Conservation (phyloP, 1,284 basidiomycete species). For the Boletellus sp. region DNA sequence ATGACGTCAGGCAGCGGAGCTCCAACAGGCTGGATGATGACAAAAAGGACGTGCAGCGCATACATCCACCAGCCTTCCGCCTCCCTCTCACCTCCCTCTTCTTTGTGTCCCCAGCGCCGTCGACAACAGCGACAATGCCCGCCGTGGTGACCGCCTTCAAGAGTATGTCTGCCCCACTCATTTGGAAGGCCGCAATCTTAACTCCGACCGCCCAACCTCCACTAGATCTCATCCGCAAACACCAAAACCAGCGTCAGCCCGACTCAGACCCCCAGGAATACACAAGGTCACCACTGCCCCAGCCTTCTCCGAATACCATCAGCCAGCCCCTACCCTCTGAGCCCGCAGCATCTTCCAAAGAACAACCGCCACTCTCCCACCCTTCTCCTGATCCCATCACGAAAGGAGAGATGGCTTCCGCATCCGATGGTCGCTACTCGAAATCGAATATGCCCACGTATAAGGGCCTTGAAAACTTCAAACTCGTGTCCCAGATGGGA, state of each 20-base stretch:
- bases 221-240: conserved; percentile 81
- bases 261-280: conserved; percentile 32
- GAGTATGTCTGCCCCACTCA: conserved; percentile 41
- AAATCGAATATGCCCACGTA: conserved; percentile 79
- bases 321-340: conserved; percentile 28
- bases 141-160: conserved; percentile 69
- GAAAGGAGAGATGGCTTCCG: conserved; percentile 64
- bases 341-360: conserved; percentile 22
- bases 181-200: conserved; percentile 8
- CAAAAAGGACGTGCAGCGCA: conserved; percentile 32
- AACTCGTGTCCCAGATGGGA: conserved; percentile 90
- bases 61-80: conserved; percentile 8
- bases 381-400: conserved; percentile 38
- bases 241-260: conserved; percentile 48
- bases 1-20: conserved; percentile 36
- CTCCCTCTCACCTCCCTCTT: conserved; percentile 1
- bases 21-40: conserved; percentile 26
- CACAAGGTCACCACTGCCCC: conserved; percentile 27
- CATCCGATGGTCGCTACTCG: conserved; percentile 73
- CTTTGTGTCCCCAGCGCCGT: conserved; percentile 6
- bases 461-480: conserved; percentile 82
- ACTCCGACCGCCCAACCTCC: conserved; percentile 19
- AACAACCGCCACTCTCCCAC: conserved; percentile 34
- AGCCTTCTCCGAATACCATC: conserved; percentile 31
- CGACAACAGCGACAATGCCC: conserved; percentile 22